These are phyloP conservation scores for Colletotrichum graminicola DNA, from an alignment of 2,329 filamentous ascomycete species.

Conservation along the genomic window DNA sequence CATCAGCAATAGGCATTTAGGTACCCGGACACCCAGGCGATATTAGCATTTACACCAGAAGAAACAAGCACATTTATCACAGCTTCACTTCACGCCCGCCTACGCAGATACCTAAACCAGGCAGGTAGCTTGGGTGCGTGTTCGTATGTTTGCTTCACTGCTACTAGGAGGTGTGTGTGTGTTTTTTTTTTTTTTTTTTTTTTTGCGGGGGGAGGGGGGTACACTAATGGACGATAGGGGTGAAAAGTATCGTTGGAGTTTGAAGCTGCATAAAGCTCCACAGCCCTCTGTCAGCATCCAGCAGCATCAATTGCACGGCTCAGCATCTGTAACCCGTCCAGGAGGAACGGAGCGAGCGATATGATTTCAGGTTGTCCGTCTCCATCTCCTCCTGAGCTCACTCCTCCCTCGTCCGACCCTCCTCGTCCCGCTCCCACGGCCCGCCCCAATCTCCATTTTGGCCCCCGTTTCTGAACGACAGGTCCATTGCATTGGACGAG, in stretches of 20 bases:
- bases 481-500: conserved; percentile 34
- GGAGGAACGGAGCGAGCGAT: conserved; percentile 17
- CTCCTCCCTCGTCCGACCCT: conserved; percentile 3
- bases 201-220: neutral
- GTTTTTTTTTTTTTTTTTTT: too few species aligned
- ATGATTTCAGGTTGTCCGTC: conserved; percentile 28
- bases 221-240: neutral
- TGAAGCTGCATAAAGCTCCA: conserved; percentile 22
- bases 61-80: too few species aligned
- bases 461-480: conserved; percentile 36
- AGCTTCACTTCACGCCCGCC: neutral
- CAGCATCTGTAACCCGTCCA: conserved; percentile 1
- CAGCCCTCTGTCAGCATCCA: conserved; percentile 9
- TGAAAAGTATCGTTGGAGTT: neutral
- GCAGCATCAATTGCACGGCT: conserved; percentile 3
- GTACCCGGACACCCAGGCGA: too few species aligned
- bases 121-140: neutral
- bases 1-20: too few species aligned
- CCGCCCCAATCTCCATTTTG: conserved; percentile 33
- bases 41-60: too few species aligned
- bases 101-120: neutral
- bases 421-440: conserved; percentile 35
- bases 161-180: neutral
- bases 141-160: neutral
- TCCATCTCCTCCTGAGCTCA: conserved; percentile 7